A percentile compares a stretch with the other conserved stretches of the same genome.
phyloP scores from a whole-genome alignment of 495 filamentous ascomycete species.

The Astrocystis sublimbata region DNA sequence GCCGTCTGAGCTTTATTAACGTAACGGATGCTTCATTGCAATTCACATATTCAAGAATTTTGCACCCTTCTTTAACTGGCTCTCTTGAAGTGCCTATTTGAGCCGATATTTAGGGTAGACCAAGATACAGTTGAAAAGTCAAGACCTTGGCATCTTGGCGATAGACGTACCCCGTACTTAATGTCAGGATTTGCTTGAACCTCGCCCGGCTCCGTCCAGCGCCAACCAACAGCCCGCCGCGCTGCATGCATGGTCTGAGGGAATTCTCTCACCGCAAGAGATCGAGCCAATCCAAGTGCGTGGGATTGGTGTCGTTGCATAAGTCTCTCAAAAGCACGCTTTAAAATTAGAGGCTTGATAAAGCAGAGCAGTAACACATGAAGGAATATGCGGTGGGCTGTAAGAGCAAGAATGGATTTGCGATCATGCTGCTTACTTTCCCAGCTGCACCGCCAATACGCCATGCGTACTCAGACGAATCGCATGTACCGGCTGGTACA shows the following conservation, averaged over 20 bases:
- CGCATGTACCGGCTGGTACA: too few relatives aligned
- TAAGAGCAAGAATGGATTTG: background rate
- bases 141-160: background rate
- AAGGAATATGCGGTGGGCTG: background rate
- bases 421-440: constrained; percentile 3
- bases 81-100: background rate
- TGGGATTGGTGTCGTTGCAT: constrained; percentile 2
- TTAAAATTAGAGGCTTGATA: background rate
- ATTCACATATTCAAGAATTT: too few relatives aligned
- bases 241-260: constrained; percentile 6
- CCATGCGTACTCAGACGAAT: background rate
- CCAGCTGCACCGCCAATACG: background rate
- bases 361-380: background rate
- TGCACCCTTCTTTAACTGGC: too few relatives aligned
- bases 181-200: background rate
- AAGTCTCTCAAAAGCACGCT: background rate
- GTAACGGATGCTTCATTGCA: too few relatives aligned
- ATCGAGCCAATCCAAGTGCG: background rate
- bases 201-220: constrained; percentile 6
- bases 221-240: constrained; percentile 7
- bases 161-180: constrained; percentile 1
- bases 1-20: too few relatives aligned
- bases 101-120: background rate
- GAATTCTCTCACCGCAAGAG: constrained; percentile 12
- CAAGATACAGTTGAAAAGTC: background rate